Base-by-base conservation (phyloP, 805 yeast genomes). In the Lachancea nothofagi region DNA sequence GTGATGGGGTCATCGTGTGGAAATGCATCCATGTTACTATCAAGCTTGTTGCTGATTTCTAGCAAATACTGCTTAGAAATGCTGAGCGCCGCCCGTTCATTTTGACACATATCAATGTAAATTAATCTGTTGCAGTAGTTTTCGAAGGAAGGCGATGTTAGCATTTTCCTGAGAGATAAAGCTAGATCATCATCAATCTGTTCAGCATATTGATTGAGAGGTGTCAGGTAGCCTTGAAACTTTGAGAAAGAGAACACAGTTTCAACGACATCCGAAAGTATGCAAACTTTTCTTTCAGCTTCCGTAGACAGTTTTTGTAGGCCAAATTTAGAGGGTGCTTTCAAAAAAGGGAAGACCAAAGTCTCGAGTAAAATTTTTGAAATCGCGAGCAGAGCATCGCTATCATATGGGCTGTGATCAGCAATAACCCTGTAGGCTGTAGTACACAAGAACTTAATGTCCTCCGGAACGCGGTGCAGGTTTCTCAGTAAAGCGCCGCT, bases 331-430 rank as follows among this genome's bases (percentile, higher is more conserved):
- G 43, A 22, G n/a, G 55, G 41, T 20, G 54, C 51, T 12, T 25
- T 18, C 24, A 59, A 31, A 32, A 48, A 59, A 26, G 53, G 60
- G 7, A 42, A 42, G 8, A 55, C 45, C 30, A 61, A 53, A 1
- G 48, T 42, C 5, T 52, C 49, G 19, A 61, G 45, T 7, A 62
- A 36, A 1, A 60, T 48, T n/a, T 48, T 61, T 13, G 69, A 74
- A 36, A 72, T 73, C 4, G 75, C 67, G 10, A 72, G 70, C 46
- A 88, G 68, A 50, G 89, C 95, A 47, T 83, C 86, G 46, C 73
- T 43, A 45, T 74, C 80, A 10, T 75, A 72, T 0, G 89, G 81
- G 50, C 74, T 78, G 22, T 67, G 69, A 12, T 64, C 59, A 36
- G 70, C 65, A 7, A 70, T 64, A 4, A 49, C 42, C 26, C 51